A percentile compares a stretch with the other conserved stretches of the same genome.
Conservation (phyloP, 2,329 filamentous ascomycete species). For the Microsporum ferrugineum region DNA sequence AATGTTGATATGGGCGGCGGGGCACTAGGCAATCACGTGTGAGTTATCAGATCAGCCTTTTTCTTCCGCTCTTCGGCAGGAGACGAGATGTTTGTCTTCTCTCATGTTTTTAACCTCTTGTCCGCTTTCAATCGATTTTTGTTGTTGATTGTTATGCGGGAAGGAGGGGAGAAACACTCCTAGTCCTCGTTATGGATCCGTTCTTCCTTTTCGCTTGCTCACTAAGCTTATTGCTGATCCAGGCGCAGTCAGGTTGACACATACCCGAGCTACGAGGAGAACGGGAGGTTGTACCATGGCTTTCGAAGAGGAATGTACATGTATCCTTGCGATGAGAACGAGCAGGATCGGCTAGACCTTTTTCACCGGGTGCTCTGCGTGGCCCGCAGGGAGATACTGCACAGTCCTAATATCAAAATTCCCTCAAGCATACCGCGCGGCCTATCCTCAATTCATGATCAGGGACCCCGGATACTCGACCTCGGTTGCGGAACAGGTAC, state of each 20-base stretch:
- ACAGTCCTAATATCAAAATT: slow-evolving; percentile 22
- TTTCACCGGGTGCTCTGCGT: slow-evolving; percentile 67
- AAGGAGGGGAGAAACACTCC: no score
- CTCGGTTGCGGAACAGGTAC: slow-evolving; percentile 82
- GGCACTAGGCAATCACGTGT: slow-evolving; percentile 11
- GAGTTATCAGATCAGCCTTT: slow-evolving; percentile 2
- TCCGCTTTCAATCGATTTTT: no score
- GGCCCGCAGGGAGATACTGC: slow-evolving; percentile 42
- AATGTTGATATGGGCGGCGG: slow-evolving; percentile 5
- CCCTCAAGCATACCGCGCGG: slow-evolving; percentile 18
- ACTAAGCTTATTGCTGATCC: slow-evolving; percentile 2
- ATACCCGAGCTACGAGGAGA: slow-evolving; percentile 45
- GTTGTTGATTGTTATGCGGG: no score
- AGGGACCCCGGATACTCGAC: slow-evolving; percentile 42
- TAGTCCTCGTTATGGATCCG: background rate
- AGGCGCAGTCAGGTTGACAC: slow-evolving; percentile 24
- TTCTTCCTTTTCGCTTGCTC: background rate
- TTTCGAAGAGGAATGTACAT: slow-evolving; percentile 60
- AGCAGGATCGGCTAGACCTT: slow-evolving; percentile 69
- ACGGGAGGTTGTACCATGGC: slow-evolving; percentile 59
- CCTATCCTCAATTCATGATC: slow-evolving; percentile 6
- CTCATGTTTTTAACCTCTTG: no score
- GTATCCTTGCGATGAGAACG: slow-evolving; percentile 65
- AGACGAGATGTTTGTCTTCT: background rate
- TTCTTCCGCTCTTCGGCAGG: background rate